Base-by-base conservation (phyloP, 2,329 filamentous ascomycete species). In the Penicillium sclerotigenum region DNA sequence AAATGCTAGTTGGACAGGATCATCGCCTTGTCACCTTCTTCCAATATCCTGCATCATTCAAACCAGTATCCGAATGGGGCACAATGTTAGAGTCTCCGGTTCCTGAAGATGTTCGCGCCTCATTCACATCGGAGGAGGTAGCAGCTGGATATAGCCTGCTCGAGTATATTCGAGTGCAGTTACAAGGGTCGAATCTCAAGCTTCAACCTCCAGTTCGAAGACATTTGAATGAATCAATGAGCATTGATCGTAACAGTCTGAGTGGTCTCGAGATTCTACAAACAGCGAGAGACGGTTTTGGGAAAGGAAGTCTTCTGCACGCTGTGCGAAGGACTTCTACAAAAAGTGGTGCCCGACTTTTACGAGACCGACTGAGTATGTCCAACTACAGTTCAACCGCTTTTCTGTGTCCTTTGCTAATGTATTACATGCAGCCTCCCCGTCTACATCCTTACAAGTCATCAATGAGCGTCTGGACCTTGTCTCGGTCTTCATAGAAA, bases 221-320 rank as follows among this genome's bases (percentile, higher is more conserved):
- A 63, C 85, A 89, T 62, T 81, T 84, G 49, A 80, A 89, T 68
- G 85, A 95, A 59, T 86, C 88, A 60, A 94, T 99, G 90, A 83
- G 79, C 48, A 95, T 99, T 63, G 94, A 99, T 76, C 92, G 88
- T 69, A 96, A 92, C 68, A 97, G 89, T 62, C 82, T 99, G 75
- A 84, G 90, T 57, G 90, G 92, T 1, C 80, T 99, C 5, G 94
- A 99, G 73, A 90, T 99, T 62, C 86, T 90, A 62, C 86, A 87
- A 69, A 97, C 94, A 0, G 85, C 96, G 48, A 84, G 88, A 47
- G 93, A 97, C 65, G 87, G 89, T 3, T 75, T 82, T 20, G 88
- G 88, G 37, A 86, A 88, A 61, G 94, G 94, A 5, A 97, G 92
- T 68, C 77, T 99, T 41, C 77, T 99, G 36, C 91, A 97, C 74